phyloP scores from a whole-genome alignment of 129 eudicot genomes.

The Arctium lappa region DNA sequence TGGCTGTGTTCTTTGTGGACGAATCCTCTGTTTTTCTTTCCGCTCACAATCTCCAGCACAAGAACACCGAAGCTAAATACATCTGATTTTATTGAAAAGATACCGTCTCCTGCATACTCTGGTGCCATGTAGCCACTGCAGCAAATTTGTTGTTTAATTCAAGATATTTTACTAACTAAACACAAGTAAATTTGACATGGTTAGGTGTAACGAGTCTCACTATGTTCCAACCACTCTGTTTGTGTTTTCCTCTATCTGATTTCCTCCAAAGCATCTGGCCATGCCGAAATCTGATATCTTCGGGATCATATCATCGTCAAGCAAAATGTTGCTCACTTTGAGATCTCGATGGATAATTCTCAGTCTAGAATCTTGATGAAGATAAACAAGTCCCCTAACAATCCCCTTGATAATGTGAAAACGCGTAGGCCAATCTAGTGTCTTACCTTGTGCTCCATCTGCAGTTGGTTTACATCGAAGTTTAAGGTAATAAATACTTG shows the following conservation, averaged over 20 bases:
- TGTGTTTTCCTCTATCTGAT: constrained; percentile 10
- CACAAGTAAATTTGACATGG: neutral
- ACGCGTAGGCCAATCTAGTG: constrained; percentile 30
- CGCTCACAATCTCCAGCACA: constrained; percentile 40
- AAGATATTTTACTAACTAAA: neutral
- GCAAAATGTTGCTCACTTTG: constrained; percentile 30
- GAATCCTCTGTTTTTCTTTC: constrained; percentile 38
- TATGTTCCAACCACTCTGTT: neutral
- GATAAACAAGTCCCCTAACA: constrained; percentile 35
- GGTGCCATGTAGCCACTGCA: constrained; percentile 48
- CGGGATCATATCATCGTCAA: constrained; percentile 25
- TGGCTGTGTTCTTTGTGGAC: constrained; percentile 33
- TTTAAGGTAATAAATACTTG: neutral
- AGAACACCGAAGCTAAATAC: constrained; percentile 45
- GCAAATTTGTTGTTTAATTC: neutral
- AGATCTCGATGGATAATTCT: constrained; percentile 18
- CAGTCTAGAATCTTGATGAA: constrained; percentile 31
- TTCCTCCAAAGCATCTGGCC: constrained; percentile 31
- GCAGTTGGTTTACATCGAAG: neutral
- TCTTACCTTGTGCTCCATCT: constrained; percentile 5
- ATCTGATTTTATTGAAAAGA: constrained; percentile 46
- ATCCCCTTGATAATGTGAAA: constrained; percentile 31
- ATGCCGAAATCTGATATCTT: constrained; percentile 41
- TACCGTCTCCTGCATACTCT: constrained; percentile 40
- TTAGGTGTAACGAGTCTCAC: constrained; percentile 6